Evolutionary conservation across 2,329 filamentous ascomycete genomes (phyloP).

Genomic region (Aschersonia sp.): DNA sequence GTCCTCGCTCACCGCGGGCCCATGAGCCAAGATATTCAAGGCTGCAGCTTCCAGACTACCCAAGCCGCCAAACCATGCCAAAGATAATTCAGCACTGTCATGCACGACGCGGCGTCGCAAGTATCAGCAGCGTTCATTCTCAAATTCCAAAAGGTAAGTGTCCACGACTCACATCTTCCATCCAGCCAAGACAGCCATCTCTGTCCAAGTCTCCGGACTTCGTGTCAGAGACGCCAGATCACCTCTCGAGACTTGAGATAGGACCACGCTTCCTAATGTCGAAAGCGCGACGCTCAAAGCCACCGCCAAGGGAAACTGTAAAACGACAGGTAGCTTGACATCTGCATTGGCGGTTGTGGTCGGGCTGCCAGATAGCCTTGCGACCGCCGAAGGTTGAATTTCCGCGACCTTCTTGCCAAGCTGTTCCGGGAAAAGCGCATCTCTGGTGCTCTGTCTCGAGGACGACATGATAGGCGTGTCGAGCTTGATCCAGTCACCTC

Average conservation of each 20-base stretch:
- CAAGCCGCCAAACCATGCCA: slow-evolving; percentile 62
- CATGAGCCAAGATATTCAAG: slow-evolving; percentile 55
- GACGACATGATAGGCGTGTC: slow-evolving; percentile 6
- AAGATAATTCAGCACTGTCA: slow-evolving; percentile 48
- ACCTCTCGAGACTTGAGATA: slow-evolving; percentile 42
- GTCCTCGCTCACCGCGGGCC: slow-evolving; percentile 41
- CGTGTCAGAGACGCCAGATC: slow-evolving; percentile 57
- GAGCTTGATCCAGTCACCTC: background rate
- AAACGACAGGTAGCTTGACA: slow-evolving; percentile 22
- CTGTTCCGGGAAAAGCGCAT: slow-evolving; percentile 5
- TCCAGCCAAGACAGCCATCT: slow-evolving; percentile 38
- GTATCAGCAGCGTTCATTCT: background rate
- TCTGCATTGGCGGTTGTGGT: background rate
- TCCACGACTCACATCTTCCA: slow-evolving; percentile 41
- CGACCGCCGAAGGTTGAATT: slow-evolving; percentile 3
- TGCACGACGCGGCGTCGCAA: background rate
- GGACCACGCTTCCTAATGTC: slow-evolving; percentile 47
- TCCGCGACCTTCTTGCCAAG: background rate
- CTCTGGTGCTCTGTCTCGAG: slow-evolving; percentile 10
- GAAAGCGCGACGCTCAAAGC: slow-evolving; percentile 47
- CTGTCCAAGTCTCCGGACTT: slow-evolving; percentile 44
- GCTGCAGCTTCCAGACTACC: slow-evolving; percentile 58
- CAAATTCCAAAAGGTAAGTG: slow-evolving; percentile 2
- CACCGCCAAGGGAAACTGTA: slow-evolving; percentile 39
- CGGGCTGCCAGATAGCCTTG: slow-evolving; percentile 5